Evolutionary conservation across 2,329 filamentous ascomycete species (phyloP), one percentile per base, ranked within the genome.

Genomic region (Sporothrix euskadiensis): DNA sequence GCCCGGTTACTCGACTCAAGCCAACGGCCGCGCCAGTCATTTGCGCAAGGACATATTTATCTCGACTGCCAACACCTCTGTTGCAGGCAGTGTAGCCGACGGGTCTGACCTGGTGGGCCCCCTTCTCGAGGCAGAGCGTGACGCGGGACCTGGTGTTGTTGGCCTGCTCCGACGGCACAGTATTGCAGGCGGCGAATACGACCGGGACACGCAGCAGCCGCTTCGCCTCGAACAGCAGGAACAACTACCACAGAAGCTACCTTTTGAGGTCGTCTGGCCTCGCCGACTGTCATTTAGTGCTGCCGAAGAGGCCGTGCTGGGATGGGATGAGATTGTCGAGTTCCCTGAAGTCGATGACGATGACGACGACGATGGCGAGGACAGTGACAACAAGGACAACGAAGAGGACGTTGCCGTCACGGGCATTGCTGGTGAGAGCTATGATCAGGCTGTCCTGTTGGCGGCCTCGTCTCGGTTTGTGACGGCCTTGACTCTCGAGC

Each of bases 281-380:
- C 89, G 92, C 1, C 88, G 91, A 59, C 85, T 94, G 75, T 94
- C 92, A 4, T 94, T 94, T 80, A 90, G 90, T 73, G 86, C 91
- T 61, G 92, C 91, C 1, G 91, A 93, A 81, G 91, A 94, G 74
- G 91, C 90, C n/a, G 83, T 94, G 8, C 82, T 94, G 0, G 84
- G 83, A 19, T 94, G 92, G 91, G 83, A 87, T 5, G 85, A 88
- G 66, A 81, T 91, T 35, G 80, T 84, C 4, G 82, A 83, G 72
- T 75, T 86, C 1, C 75, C 78, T 4, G 80, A 82, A 41, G 80
- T 47, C 1, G 68, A 52, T 1, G 70, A 72, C 16, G 69, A 71
- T 5, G 71, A 16, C 5, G 68, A 16, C 4, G 71, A 47, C 19
- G 71, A 35, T 0, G 71, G 61, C 47, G 76, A 47, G 3, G 80